Evolutionary conservation across 2,329 filamentous ascomycete species (phyloP).

Genomic region (Colletotrichum musae): DNA sequence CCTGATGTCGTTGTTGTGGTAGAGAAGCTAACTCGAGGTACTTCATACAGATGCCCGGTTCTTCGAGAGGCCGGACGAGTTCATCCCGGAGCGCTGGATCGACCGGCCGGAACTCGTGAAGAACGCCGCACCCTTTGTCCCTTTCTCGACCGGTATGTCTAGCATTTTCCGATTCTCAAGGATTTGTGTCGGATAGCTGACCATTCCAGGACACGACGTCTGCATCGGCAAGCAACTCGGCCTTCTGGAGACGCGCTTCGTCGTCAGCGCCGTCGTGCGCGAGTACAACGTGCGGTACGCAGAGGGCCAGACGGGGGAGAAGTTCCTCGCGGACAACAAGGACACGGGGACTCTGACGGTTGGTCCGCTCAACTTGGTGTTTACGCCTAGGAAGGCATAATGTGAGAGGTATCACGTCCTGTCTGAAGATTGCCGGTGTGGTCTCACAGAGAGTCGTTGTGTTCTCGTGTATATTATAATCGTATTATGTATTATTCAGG

Average conservation of each 20-base stretch:
- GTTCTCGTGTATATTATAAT: background rate
- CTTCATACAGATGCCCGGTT: constrained; percentile 31
- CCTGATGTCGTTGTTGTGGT: too few relatives aligned
- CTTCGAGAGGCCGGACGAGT: constrained; percentile 47
- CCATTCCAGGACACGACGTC: constrained; percentile 45
- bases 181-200: background rate
- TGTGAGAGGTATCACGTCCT: background rate
- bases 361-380: constrained; percentile 30
- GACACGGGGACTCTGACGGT: constrained; percentile 36
- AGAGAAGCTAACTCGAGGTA: constrained; percentile 36
- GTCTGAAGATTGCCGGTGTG: too few relatives aligned
- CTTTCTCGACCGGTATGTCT: constrained; percentile 49
- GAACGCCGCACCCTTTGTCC: constrained; percentile 48
- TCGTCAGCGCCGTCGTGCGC: constrained; percentile 33
- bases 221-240: constrained; percentile 55
- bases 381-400: constrained; percentile 14
- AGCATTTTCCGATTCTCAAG: background rate
- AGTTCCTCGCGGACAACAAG: constrained; percentile 25
- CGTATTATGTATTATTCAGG: background rate
- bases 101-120: constrained; percentile 48
- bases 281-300: constrained; percentile 31
- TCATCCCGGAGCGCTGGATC: constrained; percentile 56
- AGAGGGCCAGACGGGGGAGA: constrained; percentile 22
- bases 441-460: too few relatives aligned
- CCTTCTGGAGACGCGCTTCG: constrained; percentile 49